Base-by-base conservation (phyloP, 164 flowering plant genomes). In the Paratinospora sagittata region DNA sequence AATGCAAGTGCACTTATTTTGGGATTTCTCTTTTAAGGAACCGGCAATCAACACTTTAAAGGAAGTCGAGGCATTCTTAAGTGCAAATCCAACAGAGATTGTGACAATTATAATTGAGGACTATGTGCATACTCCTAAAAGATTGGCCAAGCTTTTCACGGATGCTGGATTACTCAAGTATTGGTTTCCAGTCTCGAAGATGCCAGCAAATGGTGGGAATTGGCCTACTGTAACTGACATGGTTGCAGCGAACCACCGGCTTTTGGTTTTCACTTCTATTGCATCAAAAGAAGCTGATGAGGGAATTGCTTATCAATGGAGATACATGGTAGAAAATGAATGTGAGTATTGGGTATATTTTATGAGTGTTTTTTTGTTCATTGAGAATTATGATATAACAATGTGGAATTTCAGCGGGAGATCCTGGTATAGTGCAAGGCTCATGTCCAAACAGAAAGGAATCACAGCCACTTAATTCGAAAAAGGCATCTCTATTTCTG, bases 221-320 rank as follows among this genome's bases (percentile, higher is more conserved):
- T 96, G 99, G 99, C 99, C 98, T 26, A 90, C 96, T 58, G 86
- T 96, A 43, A 82, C 82, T 63, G 87, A 88, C 43, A 93, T 96
- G 99, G 86, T 89, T 61, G 82, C 84, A 43, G 78, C 82, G 49
- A 93, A 93, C 78, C 82, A 89, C 72, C 83, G 97, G 52, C 90
- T 96, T 66, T 77, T 96, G 63, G 98, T 96, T 78, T 96, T 96
- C 81, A 89, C 98, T 16, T 93, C 98, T 67, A 83, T 76, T 71
- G 88, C 91, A 67, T 88, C 98, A 13, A 96, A 96, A 80, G 99
- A 96, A 84, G 87, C 85, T 11, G 81, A 81, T 47, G 99, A 96
- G 81, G 97, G 97, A 73, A 81, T 96, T 69, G 97, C 99, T 33
- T 96, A 93, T 73, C 98, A 93, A 72, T 96, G 98, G 99, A 90